Evolutionary conservation across 306 rosid species (phyloP).

Genomic region (Begonia masoniana): DNA sequence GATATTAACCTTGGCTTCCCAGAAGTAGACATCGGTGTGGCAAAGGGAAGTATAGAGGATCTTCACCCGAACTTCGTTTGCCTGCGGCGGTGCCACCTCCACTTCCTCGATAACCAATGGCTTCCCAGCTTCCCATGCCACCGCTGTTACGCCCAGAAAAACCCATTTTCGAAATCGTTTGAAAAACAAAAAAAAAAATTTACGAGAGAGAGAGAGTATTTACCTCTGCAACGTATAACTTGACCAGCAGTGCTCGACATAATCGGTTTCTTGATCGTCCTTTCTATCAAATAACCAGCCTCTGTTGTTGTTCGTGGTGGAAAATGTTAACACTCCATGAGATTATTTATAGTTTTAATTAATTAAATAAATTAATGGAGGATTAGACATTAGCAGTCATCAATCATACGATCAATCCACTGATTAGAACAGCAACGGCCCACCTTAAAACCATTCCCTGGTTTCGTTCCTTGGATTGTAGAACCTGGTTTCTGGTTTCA

Average conservation of each 20-base stretch:
- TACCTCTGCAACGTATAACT: constrained; percentile 50
- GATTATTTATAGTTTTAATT: too few relatives aligned
- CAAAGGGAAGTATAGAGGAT: constrained; percentile 24
- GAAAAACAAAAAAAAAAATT: not conserved
- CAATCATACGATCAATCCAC: not conserved
- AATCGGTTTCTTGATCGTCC: not conserved
- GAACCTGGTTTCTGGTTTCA: not conserved
- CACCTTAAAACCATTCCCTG: not conserved
- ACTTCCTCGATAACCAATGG: constrained; percentile 26
- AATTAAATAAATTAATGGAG: too few relatives aligned
- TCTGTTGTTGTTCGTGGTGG: too few relatives aligned
- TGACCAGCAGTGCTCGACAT: constrained; percentile 40
- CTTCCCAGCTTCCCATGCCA: constrained; percentile 33
- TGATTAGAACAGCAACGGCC: not conserved
- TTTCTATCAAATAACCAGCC: too few relatives aligned
- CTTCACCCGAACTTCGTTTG: constrained; percentile 21
- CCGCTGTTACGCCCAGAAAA: constrained; percentile 12
- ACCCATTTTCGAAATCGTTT: not conserved
- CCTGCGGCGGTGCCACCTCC: constrained; percentile 30
- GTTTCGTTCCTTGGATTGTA: not conserved
- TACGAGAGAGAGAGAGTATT: not conserved
- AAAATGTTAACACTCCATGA: not conserved
- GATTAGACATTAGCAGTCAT: not conserved
- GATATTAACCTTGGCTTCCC: constrained; percentile 25
- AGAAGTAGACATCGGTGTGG: constrained; percentile 23